phyloP scores from a whole-genome alignment of 1,284 basidiomycete genomes.

The Tremellales sp. region DNA sequence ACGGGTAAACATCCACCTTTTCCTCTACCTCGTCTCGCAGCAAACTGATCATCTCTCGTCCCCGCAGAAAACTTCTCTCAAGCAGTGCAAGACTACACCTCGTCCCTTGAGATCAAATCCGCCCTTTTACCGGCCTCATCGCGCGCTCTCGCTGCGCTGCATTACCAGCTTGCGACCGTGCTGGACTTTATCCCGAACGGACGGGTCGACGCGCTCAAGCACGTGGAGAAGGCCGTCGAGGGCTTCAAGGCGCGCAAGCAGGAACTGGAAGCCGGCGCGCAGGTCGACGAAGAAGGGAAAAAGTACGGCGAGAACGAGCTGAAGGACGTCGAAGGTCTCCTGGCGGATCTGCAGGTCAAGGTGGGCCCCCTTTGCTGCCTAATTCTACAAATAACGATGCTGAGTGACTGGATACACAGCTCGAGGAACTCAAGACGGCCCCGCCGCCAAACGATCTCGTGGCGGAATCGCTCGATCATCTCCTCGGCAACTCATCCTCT shows the following conservation, averaged over 20 bases:
- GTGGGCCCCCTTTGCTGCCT: conserved; percentile 47
- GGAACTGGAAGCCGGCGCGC: conserved; percentile 57
- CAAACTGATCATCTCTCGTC: background rate
- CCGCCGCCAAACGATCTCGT: conserved; percentile 57
- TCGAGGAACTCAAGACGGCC: conserved; percentile 77
- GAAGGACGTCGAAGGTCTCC: conserved; percentile 69
- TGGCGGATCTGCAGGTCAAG: conserved; percentile 75
- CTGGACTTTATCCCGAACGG: conserved; percentile 72
- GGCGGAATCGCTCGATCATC: conserved; percentile 46
- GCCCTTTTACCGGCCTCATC: conserved; percentile 70
- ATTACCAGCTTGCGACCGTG: conserved; percentile 84
- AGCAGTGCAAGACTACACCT: conserved; percentile 75
- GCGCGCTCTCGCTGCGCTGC: conserved; percentile 79
- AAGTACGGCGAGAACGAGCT: conserved; percentile 62
- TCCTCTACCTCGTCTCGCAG: background rate
- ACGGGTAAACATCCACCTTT: conserved; percentile 61
- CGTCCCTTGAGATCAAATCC: conserved; percentile 66
- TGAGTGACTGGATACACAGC: too few species aligned
- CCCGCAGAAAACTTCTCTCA: conserved; percentile 82
- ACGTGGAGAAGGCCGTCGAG: conserved; percentile 70
- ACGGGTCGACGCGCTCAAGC: conserved; percentile 69
- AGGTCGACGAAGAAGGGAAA: conserved; percentile 28
- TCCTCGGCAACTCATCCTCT: conserved; percentile 34
- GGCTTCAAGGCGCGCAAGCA: conserved; percentile 66
- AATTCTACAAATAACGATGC: conserved; percentile 52